These are phyloP conservation scores for Phytophthora agathidicida DNA, from an alignment of 352 stramenopile species.

Conservation along the genomic window DNA sequence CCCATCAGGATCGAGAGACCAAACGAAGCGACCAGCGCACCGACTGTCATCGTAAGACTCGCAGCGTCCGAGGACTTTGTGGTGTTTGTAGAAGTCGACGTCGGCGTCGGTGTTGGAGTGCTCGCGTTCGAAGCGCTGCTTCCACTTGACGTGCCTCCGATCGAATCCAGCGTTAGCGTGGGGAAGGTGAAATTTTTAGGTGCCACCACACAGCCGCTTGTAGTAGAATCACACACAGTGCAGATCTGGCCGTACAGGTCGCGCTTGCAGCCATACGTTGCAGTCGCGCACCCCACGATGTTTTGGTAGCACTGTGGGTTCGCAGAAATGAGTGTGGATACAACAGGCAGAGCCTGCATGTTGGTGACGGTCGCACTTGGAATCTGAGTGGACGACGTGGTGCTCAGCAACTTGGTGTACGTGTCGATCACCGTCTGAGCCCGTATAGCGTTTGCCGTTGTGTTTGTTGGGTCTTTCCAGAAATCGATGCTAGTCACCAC, in stretches of 20 bases:
- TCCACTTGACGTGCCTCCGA: constrained; percentile 2
- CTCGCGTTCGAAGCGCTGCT: constrained; percentile 11
- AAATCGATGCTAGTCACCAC: constrained; percentile 43
- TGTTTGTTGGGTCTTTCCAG: constrained; percentile 53
- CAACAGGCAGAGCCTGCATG: constrained; percentile 51
- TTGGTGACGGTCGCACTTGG: constrained; percentile 10
- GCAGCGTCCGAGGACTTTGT: constrained; percentile 1
- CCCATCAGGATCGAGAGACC: constrained; percentile 17
- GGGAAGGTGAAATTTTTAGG: constrained; percentile 13
- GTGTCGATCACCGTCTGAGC: constrained; percentile 42
- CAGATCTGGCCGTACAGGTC: constrained; percentile 63
- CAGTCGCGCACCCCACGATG: constrained; percentile 34
- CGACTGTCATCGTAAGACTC: constrained; percentile 11
- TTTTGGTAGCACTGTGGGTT: constrained; percentile 71
- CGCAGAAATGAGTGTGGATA: constrained; percentile 26
- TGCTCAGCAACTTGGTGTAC: constrained; percentile 43
- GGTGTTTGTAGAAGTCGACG: neutral
- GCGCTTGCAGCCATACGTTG: constrained; percentile 54
- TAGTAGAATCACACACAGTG: constrained; percentile 28
- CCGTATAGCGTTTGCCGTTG: constrained; percentile 37
- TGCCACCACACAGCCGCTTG: constrained; percentile 19
- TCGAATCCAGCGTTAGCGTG: constrained; percentile 25
- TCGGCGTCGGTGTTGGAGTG: constrained; percentile 1
- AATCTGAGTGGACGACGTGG: constrained; percentile 38
- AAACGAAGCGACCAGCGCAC: constrained; percentile 13